These are phyloP conservation scores for Rutstroemia sp. DNA, from an alignment of 2,329 filamentous ascomycete genomes.

Conservation along the genomic window DNA sequence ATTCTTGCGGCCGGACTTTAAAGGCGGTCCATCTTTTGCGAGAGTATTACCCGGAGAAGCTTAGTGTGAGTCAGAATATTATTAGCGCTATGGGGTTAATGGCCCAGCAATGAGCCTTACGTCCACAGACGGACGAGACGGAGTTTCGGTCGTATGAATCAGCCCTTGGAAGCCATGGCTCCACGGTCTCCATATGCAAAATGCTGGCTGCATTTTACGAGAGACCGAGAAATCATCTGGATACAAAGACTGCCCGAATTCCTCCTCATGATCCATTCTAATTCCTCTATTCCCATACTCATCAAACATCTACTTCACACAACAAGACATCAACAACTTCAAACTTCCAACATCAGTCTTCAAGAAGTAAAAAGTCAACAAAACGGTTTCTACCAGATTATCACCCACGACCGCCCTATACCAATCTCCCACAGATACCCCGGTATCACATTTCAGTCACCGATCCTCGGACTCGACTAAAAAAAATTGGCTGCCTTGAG, in stretches of 20 bases:
- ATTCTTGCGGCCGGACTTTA: not conserved
- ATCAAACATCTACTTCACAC: not conserved
- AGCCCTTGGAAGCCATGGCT: not conserved
- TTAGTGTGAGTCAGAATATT: not conserved
- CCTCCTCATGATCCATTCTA: constrained; percentile 2
- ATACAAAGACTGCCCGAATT: constrained; percentile 9
- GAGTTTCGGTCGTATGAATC: constrained; percentile 10
- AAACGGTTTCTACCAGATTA: not conserved
- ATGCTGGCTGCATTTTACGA: not conserved
- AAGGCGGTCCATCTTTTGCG: not conserved
- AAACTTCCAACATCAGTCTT: not conserved
- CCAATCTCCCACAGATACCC: not conserved
- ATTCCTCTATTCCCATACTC: not conserved
- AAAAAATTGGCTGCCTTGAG: constrained; percentile 20
- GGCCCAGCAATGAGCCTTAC: constrained; percentile 1
- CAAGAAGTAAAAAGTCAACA: not conserved
- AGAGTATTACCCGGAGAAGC: not conserved
- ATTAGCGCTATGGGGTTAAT: not conserved
- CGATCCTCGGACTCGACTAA: constrained; percentile 23
- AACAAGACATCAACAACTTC: not conserved
- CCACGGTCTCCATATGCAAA: not conserved
- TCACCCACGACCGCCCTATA: not conserved
- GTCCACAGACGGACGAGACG: constrained; percentile 6
- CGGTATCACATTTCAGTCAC: constrained; percentile 12
- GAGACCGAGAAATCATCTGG: not conserved